These are phyloP conservation scores for Chernovozyma aurita DNA, from an alignment of 1,139 yeast species.

Conservation along the genomic window DNA sequence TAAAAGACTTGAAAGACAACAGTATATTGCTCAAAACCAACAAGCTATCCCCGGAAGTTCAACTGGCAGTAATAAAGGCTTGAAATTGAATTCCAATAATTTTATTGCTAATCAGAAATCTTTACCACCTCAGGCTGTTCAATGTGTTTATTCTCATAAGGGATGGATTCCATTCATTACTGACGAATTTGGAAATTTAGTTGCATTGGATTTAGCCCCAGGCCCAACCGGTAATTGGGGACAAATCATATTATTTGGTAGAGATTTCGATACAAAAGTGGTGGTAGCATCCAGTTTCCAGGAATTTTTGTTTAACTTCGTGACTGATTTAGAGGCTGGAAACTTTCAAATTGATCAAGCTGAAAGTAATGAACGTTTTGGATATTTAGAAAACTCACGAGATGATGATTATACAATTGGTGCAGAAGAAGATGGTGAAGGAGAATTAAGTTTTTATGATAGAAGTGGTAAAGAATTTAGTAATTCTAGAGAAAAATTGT, in stretches of 20 bases:
- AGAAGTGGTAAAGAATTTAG: slow-evolving; percentile 31
- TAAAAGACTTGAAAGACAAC: slow-evolving; percentile 42
- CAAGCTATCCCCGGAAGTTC: slow-evolving; percentile 12
- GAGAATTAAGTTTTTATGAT: slow-evolving; percentile 37
- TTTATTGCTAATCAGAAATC: slow-evolving; percentile 51
- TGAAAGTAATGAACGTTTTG: slow-evolving; percentile 27
- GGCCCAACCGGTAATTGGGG: slow-evolving; percentile 61
- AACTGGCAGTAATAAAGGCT: slow-evolving; percentile 6
- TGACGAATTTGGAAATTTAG: slow-evolving; percentile 57
- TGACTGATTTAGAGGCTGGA: slow-evolving; percentile 51
- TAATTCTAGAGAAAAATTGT: slow-evolving; percentile 32
- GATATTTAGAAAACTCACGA: slow-evolving; percentile 29
- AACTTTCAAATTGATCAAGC: slow-evolving; percentile 48
- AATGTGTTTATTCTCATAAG: slow-evolving; percentile 50
- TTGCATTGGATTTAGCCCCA: slow-evolving; percentile 60
- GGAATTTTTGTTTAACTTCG: slow-evolving; percentile 47
- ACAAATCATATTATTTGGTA: slow-evolving; percentile 58
- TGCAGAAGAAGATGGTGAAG: slow-evolving; percentile 46
- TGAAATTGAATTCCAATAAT: slow-evolving; percentile 16
- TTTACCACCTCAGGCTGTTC: slow-evolving; percentile 53
- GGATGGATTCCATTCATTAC: slow-evolving; percentile 60
- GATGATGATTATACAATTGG: slow-evolving; percentile 46
- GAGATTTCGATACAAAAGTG: slow-evolving; percentile 59
- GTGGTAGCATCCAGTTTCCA: slow-evolving; percentile 55
- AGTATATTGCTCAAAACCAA: slow-evolving; percentile 28